A percentile compares a stretch with the other conserved stretches of the same genome.
Conservation (phyloP, 495 filamentous ascomycete species). For the Massariosphaeria phaeospora region DNA sequence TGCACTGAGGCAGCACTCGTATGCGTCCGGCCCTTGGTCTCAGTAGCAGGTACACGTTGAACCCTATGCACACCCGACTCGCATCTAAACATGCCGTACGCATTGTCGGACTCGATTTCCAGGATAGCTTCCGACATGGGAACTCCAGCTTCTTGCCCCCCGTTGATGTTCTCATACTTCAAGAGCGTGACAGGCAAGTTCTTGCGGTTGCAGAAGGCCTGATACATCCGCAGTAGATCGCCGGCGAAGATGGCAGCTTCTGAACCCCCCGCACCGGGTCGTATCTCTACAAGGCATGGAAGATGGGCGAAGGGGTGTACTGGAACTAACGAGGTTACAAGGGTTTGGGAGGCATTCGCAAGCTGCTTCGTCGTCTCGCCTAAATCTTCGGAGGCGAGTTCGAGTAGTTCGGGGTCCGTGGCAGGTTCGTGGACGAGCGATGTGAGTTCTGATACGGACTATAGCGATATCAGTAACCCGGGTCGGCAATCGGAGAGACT, state of each 20-base stretch:
- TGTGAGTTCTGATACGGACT: slow-evolving; percentile 57
- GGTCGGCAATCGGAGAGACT: background rate
- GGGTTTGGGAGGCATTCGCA: slow-evolving; percentile 52
- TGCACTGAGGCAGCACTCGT: slow-evolving; percentile 88
- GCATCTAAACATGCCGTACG: slow-evolving; percentile 73
- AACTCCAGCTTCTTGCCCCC: slow-evolving; percentile 47
- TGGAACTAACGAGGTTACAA: slow-evolving; percentile 74
- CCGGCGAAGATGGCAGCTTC: slow-evolving; percentile 87
- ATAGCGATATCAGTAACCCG: slow-evolving; percentile 8
- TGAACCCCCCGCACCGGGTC: slow-evolving; percentile 87
- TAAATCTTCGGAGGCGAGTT: slow-evolving; percentile 75
- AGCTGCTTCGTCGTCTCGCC: slow-evolving; percentile 56
- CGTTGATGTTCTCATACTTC: slow-evolving; percentile 52
- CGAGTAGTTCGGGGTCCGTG: slow-evolving; percentile 58
- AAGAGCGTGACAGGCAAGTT: slow-evolving; percentile 56
- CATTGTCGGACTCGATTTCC: slow-evolving; percentile 69
- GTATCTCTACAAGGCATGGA: slow-evolving; percentile 84
- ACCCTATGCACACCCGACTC: slow-evolving; percentile 95
- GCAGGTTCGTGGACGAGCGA: slow-evolving; percentile 54
- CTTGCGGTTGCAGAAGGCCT: slow-evolving; percentile 62
- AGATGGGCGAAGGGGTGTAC: slow-evolving; percentile 90
- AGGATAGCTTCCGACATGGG: slow-evolving; percentile 79
- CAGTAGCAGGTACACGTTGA: slow-evolving; percentile 85
- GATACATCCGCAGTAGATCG: slow-evolving; percentile 87
- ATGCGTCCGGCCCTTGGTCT: slow-evolving; percentile 83